Conservation (phyloP, 306 rosid species). For the Quillaja saponaria region DNA sequence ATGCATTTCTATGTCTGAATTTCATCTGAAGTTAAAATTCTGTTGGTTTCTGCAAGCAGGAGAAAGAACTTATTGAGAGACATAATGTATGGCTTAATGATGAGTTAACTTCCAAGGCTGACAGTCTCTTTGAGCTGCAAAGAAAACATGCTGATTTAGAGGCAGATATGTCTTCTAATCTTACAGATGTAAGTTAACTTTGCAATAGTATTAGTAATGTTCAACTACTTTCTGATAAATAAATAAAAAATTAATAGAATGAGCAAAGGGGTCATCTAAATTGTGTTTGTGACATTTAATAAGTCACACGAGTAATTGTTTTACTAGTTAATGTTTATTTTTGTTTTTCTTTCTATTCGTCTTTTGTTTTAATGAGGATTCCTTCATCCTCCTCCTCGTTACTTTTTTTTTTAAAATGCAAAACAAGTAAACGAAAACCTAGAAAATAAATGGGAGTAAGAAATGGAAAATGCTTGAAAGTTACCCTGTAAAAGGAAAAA, state of each 20-base stretch:
- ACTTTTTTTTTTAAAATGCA: too few species aligned
- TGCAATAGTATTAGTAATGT: not conserved
- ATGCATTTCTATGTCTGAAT: not conserved
- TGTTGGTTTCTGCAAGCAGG: conserved; percentile 53
- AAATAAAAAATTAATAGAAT: too few species aligned
- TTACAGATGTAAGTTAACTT: conserved; percentile 61
- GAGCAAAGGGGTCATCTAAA: too few species aligned
- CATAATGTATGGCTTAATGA: conserved; percentile 85
- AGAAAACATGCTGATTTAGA: conserved; percentile 64
- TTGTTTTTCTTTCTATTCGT: conserved; percentile 8
- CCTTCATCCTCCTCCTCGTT: too few species aligned
- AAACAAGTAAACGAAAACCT: too few species aligned
- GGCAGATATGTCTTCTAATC: conserved; percentile 69
- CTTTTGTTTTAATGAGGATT: too few species aligned
- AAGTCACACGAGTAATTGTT: too few species aligned
- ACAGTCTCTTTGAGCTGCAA: conserved; percentile 61
- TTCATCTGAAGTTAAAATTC: conserved; percentile 27
- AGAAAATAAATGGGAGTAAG: too few species aligned
- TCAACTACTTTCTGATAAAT: too few species aligned
- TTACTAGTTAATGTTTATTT: not conserved
- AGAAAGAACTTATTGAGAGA: conserved; percentile 85
- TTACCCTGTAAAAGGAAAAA: too few species aligned
- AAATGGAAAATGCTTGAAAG: too few species aligned
- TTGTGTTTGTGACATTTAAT: too few species aligned
- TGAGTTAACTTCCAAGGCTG: conserved; percentile 73